Conservation (phyloP, 2,329 filamentous ascomycete genomes). For the Alternaria infectoria region DNA sequence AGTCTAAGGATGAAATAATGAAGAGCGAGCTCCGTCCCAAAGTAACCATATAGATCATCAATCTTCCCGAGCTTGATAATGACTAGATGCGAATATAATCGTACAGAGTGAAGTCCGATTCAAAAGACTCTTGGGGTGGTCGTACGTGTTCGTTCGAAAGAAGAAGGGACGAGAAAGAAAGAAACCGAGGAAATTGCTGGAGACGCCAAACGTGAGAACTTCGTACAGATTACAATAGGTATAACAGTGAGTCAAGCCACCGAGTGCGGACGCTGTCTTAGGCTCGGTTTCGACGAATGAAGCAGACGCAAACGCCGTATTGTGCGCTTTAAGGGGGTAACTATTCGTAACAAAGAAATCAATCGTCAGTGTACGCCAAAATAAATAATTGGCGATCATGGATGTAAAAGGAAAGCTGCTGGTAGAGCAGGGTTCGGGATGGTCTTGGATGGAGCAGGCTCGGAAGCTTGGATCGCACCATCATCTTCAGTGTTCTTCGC, state of each 20-base stretch:
- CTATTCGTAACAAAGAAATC: constrained; percentile 25
- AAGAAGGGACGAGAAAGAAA: not conserved
- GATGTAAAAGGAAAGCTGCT: constrained; percentile 10
- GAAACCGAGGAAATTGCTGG: not conserved
- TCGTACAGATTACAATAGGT: constrained; percentile 21
- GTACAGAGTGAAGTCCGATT: constrained; percentile 4
- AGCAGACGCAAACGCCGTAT: constrained; percentile 44
- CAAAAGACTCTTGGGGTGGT: constrained; percentile 2
- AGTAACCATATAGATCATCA: constrained; percentile 7
- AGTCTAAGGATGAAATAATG: not conserved
- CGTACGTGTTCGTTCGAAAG: constrained; percentile 3
- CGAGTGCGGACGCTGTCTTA: constrained; percentile 37
- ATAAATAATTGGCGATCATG: constrained; percentile 15
- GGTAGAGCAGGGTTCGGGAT: constrained; percentile 1
- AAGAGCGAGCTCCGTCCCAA: not conserved
- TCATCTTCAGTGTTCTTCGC: constrained; percentile 32
- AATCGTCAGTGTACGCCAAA: constrained; percentile 35
- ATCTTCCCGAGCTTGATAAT: constrained; percentile 5
- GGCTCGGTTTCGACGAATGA: constrained; percentile 41
- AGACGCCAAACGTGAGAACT: constrained; percentile 14
- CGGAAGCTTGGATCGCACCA: constrained; percentile 44
- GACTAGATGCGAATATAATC: not conserved
- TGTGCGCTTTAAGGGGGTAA: constrained; percentile 45
- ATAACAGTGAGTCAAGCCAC: constrained; percentile 36
- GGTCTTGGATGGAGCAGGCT: constrained; percentile 16